Evolutionary conservation across 306 rosid species (phyloP).

Genomic region (Lathyrus sativus): DNA sequence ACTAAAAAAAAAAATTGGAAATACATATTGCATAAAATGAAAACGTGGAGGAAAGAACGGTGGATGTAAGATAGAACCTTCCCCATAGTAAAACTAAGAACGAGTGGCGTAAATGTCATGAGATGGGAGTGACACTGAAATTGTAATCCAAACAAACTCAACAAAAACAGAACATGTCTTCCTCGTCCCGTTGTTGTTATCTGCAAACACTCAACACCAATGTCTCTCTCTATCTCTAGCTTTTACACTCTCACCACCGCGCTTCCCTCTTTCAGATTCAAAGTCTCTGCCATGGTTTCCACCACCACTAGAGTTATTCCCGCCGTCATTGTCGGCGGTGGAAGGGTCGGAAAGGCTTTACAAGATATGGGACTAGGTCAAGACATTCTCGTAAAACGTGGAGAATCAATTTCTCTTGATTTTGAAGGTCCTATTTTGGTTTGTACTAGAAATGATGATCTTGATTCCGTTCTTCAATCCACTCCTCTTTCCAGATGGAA

Average conservation of each 20-base stretch:
- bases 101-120: not conserved
- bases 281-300: conserved; percentile 41
- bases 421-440: conserved; percentile 80
- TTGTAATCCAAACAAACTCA: not conserved
- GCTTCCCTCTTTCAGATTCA: conserved; percentile 14
- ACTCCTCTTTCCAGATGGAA: conserved; percentile 89
- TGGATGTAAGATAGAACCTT: not conserved
- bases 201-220: not conserved
- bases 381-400: conserved; percentile 69
- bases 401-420: conserved; percentile 69
- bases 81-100: not conserved
- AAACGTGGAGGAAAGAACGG: too few relatives aligned
- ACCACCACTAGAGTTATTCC: conserved; percentile 54
- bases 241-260: conserved; percentile 40
- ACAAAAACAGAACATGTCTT: not conserved
- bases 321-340: conserved; percentile 88
- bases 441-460: conserved; percentile 94
- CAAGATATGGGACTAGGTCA: conserved; percentile 71
- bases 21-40: too few relatives aligned
- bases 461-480: conserved; percentile 72
- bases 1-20: too few relatives aligned
- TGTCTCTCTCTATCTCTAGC: conserved; percentile 42
- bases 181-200: not conserved
- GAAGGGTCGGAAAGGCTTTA: conserved; percentile 82
- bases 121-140: not conserved